Conservation (phyloP, 225 moss, liverwort and hornwort species). For the Polytrichum commune region DNA sequence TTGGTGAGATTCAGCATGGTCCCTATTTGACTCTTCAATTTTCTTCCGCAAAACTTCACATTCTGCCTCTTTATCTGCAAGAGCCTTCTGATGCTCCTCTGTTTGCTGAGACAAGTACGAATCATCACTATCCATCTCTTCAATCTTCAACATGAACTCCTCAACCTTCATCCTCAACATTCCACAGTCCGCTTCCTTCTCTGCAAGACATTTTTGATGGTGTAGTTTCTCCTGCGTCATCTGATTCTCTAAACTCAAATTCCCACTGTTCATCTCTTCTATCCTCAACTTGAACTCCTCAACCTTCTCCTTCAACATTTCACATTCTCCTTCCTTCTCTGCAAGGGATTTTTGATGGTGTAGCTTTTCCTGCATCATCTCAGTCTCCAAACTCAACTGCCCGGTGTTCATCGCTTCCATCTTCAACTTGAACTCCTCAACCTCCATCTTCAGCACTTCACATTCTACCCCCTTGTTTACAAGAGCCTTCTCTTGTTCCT, state of each 20-base stretch:
- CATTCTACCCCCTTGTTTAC: neutral
- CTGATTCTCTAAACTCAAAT: too few species aligned
- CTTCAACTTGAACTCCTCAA: neutral
- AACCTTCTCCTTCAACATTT: too few species aligned
- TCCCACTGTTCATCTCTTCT: too few species aligned
- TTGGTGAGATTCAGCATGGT: neutral
- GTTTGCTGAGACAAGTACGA: too few species aligned
- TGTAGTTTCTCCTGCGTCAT: too few species aligned
- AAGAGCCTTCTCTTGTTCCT: neutral
- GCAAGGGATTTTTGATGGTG: too few species aligned
- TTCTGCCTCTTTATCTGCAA: neutral
- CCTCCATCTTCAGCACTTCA: slow-evolving; percentile 4
- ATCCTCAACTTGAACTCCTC: too few species aligned
- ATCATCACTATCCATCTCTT: too few species aligned
- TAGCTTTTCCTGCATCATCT: neutral
- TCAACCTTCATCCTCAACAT: neutral
- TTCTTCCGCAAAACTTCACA: neutral
- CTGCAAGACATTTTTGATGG: neutral
- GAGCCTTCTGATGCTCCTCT: too few species aligned
- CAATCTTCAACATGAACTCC: neutral
- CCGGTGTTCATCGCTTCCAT: neutral
- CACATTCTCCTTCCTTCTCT: too few species aligned
- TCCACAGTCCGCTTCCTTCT: neutral
- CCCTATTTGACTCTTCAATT: neutral
- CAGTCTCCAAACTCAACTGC: neutral